Conservation (phyloP, 495 filamentous ascomycete species). For the Pyrenopolyporus hunteri region DNA sequence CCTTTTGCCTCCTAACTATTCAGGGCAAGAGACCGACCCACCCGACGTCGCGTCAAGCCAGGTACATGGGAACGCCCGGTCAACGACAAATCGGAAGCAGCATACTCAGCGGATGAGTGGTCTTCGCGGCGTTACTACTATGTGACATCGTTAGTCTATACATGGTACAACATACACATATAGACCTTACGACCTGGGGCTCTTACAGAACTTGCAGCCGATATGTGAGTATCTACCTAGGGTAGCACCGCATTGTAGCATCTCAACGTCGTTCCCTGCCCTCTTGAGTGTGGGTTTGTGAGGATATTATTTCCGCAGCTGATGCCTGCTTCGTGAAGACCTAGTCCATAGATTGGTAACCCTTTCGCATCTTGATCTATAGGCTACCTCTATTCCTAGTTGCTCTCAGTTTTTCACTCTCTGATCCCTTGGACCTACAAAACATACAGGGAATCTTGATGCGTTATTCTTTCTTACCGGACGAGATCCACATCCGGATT, state of each 20-base stretch:
- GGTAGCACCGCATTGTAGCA: slow-evolving; percentile 20
- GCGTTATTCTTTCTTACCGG: background rate
- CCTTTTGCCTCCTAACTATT: slow-evolving; percentile 12
- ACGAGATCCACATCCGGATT: background rate
- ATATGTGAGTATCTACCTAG: slow-evolving; percentile 35
- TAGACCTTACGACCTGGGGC: too few species aligned
- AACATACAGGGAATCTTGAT: slow-evolving; percentile 2
- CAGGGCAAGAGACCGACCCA: slow-evolving; percentile 2
- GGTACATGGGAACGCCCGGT: slow-evolving; percentile 11
- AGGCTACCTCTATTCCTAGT: background rate
- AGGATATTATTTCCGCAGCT: too few species aligned
- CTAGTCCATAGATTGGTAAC: background rate
- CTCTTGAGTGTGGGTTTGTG: too few species aligned
- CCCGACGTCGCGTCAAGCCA: slow-evolving; percentile 4
- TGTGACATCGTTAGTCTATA: too few species aligned
- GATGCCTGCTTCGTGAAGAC: too few species aligned
- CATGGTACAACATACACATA: too few species aligned
- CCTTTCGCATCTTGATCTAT: slow-evolving; percentile 15
- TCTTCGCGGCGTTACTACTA: slow-evolving; percentile 13
- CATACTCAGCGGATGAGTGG: background rate
- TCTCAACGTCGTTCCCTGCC: too few species aligned
- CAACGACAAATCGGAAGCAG: slow-evolving; percentile 29
- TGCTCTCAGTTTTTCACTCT: slow-evolving; percentile 6
- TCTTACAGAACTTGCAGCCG: background rate
- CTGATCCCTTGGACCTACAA: background rate